These are phyloP conservation scores for Casaregolazyma suthepensis DNA, from an alignment of 1,139 yeast genomes.

Conservation along the genomic window DNA sequence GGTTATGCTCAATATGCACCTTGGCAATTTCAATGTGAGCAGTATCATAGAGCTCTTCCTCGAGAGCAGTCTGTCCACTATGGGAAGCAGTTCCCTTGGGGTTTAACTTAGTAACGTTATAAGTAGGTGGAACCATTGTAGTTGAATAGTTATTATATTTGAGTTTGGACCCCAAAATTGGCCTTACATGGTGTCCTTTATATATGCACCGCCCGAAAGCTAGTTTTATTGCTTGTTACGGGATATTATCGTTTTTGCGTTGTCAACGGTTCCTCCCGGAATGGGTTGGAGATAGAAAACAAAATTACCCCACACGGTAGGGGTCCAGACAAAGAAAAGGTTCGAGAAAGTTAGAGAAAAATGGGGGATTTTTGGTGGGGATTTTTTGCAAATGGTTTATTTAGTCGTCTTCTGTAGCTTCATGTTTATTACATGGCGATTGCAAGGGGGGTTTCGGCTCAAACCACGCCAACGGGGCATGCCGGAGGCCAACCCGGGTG, in stretches of 20 bases:
- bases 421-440: not conserved
- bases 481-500: not conserved
- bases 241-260: not conserved
- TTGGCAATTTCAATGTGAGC: constrained; percentile 39
- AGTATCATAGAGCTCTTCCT: constrained; percentile 34
- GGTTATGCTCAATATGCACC: constrained; percentile 65
- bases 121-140: constrained; percentile 32
- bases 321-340: not conserved
- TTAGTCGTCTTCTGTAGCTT: not conserved
- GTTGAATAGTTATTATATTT: not conserved
- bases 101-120: constrained; percentile 37
- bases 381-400: not conserved
- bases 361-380: not conserved
- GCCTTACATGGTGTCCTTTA: not conserved
- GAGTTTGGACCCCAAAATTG: not conserved
- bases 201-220: not conserved
- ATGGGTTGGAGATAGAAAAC: not conserved
- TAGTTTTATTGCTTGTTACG: not conserved
- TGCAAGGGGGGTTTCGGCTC: not conserved
- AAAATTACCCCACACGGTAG: not conserved
- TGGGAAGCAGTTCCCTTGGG: constrained; percentile 38
- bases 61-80: constrained; percentile 34
- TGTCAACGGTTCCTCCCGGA: not conserved
- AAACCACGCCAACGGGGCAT: not conserved
- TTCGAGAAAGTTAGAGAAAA: not conserved